Base-by-base conservation (phyloP, 768 basidiomycete species). In the Mycena haematopus region DNA sequence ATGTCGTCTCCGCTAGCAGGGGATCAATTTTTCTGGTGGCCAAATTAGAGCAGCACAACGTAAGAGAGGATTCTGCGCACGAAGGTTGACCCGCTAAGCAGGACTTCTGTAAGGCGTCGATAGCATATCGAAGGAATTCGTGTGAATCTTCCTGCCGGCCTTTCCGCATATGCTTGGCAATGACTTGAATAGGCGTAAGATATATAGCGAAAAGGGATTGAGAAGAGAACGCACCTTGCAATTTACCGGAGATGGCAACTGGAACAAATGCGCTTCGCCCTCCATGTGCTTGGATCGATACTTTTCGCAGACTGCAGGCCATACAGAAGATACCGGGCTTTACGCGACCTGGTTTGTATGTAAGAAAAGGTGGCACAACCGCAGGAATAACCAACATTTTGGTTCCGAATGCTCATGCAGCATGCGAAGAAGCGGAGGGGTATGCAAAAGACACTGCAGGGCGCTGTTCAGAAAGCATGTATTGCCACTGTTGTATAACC, bases 111-210 rank as follows among this genome's bases (percentile, higher is more conserved):
- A 99, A 76, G 27, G 89, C 91, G 70, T 99, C 97, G 31, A 98
- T 88, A 21, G 90, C 88, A 75, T 96, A 97, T 33, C 97, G 89
- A 52, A 99, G 86, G 72, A 99, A 99, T 75, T 99, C 97, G 72
- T 99, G 97, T 10, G 97, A 89, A 73, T 99, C 97, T 72, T 99
- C 97, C 74, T 99, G 97, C 68, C 94, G 80, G n/a, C 93, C 95
- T 75, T 79, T 85, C 44, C 89, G 86, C 86, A 98, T 88, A 69
- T 93, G 89, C 73, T 95, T 95, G 17, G 95, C 95, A 62, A 99
- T 95, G 9, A 81, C 95, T 98, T 58, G 46, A 69, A 45, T 21
- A 27, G 67, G 40, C 69, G 61, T 57, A 6, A 44, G 40, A 53
- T n/a, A n/a, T n/a, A n/a, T 31, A 38, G 29, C n/a, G 36, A 27